Base-by-base conservation (phyloP, 2,329 filamentous ascomycete genomes). In the Phialemoniopsis sp. region DNA sequence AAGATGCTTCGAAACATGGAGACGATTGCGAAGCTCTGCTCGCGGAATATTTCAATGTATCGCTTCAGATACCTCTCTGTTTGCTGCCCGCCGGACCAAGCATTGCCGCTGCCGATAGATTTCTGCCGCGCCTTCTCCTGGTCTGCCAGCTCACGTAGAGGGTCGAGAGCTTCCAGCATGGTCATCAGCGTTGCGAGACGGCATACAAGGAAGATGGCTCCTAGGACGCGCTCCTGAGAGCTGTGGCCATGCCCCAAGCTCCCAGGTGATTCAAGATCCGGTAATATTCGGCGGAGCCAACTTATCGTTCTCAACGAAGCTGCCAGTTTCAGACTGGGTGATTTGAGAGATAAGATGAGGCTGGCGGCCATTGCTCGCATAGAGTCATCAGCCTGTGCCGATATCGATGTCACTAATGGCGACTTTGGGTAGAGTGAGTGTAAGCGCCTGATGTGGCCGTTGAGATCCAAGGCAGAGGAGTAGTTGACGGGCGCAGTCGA, bases 21-120 rank as follows among this genome's bases (percentile, higher is more conserved):
- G 19, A 97, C 81, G 44, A 97, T 95, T 32, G 85, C 87, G 60
- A 98, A 98, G 57, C 88, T 95, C 62, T 98, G 93, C 63, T 98
- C 93, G 38, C 93, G 85, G 59, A 97, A 97, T 19, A 98, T 89
- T 58, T 98, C 93, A 52, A 98, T 87, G 62, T 95, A 98, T 35
- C 90, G 79, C 62, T 97, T 98, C 32, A 98, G 68, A 54, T 89
- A 98, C 37, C 89, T 78, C 60, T 97, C 93, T 1, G 90, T 96
- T 59, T 97, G 93, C 54, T 95, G 89, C 0, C 91, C 91, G 1
- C 80, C 80, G 3, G 76, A 79, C 77, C 76, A 85, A 29, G 62
- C 57, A 31, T 59, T 60, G 8, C 62, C 60, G 16, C 58, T 56
- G 6, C 59, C 54, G 13, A 62, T 56, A 28, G 70, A 34, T 40